Base-by-base conservation (phyloP, 1,139 yeast genomes). In the Geotrichum aggregatum region DNA sequence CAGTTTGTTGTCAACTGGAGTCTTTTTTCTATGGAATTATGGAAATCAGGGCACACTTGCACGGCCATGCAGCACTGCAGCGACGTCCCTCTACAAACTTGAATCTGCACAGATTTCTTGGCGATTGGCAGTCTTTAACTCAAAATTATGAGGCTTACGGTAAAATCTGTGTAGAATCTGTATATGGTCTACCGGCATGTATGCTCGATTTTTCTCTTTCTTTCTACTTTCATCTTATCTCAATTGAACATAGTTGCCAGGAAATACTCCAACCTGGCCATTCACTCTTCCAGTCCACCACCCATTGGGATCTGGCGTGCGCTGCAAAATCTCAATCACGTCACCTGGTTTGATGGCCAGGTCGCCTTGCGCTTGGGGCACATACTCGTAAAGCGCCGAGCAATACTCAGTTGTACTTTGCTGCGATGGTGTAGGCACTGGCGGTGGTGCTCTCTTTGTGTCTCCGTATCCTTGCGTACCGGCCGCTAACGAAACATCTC, bases 271-370 rank as follows among this genome's bases (percentile, higher is more conserved):
- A 52, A 83, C 82, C 57, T 76, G 83, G 7, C 97, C 97, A 63
- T 88, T 87, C 60, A 79, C 73, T 51, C 76, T 73, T 13, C 98
- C 98, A 0, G 96, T 87, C 98, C 98, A 92, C 98, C 98, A 92
- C 2, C 96, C 98, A 63, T 88, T 87, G 51, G 83, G 76, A 65
- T 89, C 96, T 0, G 80, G 76, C 1, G 95, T 84, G 62, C 87
- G 82, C 65, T 88, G 87, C 5, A 89, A 78, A 54, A 92, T 76
- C 62, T 87, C 89, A 61, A 92, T 89, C 34, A 82, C 78, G 8
- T 92, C 87, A 19, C 98, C 98, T 0, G 95, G 96, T 34, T 83
- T 78, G 72, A 92, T 87, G 13, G 85, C 72, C 64, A 92, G 76
- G 65, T 92, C 98, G 14, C 98, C 98, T 48, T 79, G 86, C 0